These are phyloP conservation scores for Ailanthus altissimus DNA, from an alignment of 345 rosid genomes.

Conservation along the genomic window DNA sequence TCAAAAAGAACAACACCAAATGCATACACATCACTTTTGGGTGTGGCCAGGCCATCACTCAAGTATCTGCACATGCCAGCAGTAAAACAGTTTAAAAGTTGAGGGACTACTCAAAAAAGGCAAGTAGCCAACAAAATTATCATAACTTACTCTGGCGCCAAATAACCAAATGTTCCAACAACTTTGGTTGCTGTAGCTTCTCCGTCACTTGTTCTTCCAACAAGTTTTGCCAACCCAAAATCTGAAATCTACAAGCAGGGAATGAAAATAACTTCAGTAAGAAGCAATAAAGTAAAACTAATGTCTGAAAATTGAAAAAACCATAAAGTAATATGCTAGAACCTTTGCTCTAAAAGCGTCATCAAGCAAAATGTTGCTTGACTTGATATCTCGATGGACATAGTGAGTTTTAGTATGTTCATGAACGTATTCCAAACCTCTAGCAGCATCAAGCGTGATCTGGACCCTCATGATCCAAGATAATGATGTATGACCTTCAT, in stretches of 20 bases:
- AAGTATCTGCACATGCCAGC: slow-evolving; percentile 57
- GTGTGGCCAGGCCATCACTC: slow-evolving; percentile 82
- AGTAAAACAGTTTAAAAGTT: slow-evolving; percentile 9
- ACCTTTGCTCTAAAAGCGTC: slow-evolving; percentile 90
- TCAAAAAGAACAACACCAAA: slow-evolving; percentile 95
- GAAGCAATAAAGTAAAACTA: neutral
- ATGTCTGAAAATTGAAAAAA: slow-evolving; percentile 9
- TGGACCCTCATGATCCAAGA: slow-evolving; percentile 94
- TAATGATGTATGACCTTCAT: slow-evolving; percentile 76
- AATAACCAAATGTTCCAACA: slow-evolving; percentile 94
- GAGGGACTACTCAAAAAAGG: slow-evolving; percentile 11
- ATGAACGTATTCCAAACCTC: slow-evolving; percentile 95
- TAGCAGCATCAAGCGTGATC: slow-evolving; percentile 89
- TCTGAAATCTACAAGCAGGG: slow-evolving; percentile 76
- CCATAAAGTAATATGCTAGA: slow-evolving; percentile 7
- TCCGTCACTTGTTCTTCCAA: slow-evolving; percentile 73
- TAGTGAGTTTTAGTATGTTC: slow-evolving; percentile 94
- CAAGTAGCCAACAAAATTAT: slow-evolving; percentile 3
- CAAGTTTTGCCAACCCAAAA: slow-evolving; percentile 92
- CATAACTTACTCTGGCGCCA: slow-evolving; percentile 89
- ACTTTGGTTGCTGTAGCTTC: slow-evolving; percentile 86
- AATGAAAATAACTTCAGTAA: slow-evolving; percentile 12
- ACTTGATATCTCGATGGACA: slow-evolving; percentile 96
- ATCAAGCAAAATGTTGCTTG: slow-evolving; percentile 90
- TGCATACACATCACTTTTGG: slow-evolving; percentile 93